Conservation (phyloP, 2,329 filamentous ascomycete genomes). For the Fusarium torreyae region DNA sequence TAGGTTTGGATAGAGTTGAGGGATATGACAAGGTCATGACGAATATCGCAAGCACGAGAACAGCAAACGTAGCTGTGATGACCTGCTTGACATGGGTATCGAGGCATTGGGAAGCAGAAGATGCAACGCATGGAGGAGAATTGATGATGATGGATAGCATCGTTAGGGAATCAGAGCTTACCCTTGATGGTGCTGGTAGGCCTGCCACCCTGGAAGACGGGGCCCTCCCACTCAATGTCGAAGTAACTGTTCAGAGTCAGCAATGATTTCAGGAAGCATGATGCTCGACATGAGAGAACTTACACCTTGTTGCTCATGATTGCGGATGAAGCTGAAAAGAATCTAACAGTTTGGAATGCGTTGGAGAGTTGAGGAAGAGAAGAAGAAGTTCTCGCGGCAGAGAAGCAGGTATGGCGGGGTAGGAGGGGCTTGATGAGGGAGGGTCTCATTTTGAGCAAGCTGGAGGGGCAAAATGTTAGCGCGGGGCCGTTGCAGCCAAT, state of each 20-base stretch:
- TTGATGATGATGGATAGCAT: slow-evolving; percentile 21
- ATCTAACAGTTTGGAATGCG: slow-evolving; percentile 58
- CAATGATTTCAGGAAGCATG: slow-evolving; percentile 8
- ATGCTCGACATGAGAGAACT: slow-evolving; percentile 55
- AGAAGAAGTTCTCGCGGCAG: slow-evolving; percentile 60
- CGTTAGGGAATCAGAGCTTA: slow-evolving; percentile 60
- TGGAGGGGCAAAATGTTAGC: slow-evolving; percentile 61
- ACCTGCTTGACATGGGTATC: background rate
- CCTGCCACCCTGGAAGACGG: slow-evolving; percentile 73
- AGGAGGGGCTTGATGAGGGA: slow-evolving; percentile 63
- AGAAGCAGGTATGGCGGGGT: slow-evolving; percentile 62
- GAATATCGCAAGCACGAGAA: slow-evolving; percentile 17
- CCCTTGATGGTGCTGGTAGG: slow-evolving; percentile 71
- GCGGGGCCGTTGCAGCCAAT: slow-evolving; percentile 51
- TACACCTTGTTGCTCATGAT: slow-evolving; percentile 82
- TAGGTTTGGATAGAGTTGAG: slow-evolving; percentile 7
- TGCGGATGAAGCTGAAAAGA: slow-evolving; percentile 70
- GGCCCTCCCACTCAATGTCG: slow-evolving; percentile 81
- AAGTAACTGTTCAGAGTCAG: slow-evolving; percentile 70
- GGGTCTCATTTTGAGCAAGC: slow-evolving; percentile 62
- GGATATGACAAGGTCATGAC: slow-evolving; percentile 23
- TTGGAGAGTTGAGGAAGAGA: slow-evolving; percentile 60
- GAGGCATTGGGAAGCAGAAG: slow-evolving; percentile 2
- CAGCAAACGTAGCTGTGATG: background rate
- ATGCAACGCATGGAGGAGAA: slow-evolving; percentile 3